Base-by-base conservation (phyloP, 306 rosid genomes). In the Glycyrrhiza uralensis region DNA sequence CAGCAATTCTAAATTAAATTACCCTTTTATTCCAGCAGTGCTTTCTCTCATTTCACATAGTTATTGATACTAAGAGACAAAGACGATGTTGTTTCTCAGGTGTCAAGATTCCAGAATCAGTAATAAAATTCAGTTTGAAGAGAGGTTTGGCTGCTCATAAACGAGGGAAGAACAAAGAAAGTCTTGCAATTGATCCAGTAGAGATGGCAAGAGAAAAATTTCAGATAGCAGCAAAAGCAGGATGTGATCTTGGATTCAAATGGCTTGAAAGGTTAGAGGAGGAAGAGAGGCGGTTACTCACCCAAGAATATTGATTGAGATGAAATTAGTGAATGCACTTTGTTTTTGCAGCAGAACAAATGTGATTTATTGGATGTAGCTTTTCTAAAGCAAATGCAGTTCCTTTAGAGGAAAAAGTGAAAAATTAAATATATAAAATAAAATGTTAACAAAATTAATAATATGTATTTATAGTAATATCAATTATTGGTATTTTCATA, bases 161-260 rank as follows among this genome's bases (percentile, higher is more conserved):
- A 83, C 62, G 47, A 20, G 81, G 85, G 77, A 87, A 76, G 66
- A 66, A 49, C 19, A 74, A 75, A 41, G 89, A 83, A 67, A 80
- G 71, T 66, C 22, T 18, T 30, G 71, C 72, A 52, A 70, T 60
- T 63, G 68, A 80, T 64, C 90, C 90, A 20, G 83, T 84, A 57
- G 97, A 86, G 86, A 87, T 89, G 91, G 97, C 97, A 26, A 87
- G 78, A 84, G 87, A 87, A 62, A 88, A 92, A 65, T 94, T 94
- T 49, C 85, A 86, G 49, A 85, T 84, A 18, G 99, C 97, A 4
- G 99, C 91, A 13, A 81, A 81, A 84, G 87, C 89, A 7, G 97
- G 96, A 65, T 87, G 90, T 74, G 95, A 94, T 75, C 88, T 94
- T 64, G 99, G 97, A 54, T 85, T 91, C 29, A 94, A 75, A 83